Conservation (phyloP, 306 rosid genomes). For the Ormosia emarginata region DNA sequence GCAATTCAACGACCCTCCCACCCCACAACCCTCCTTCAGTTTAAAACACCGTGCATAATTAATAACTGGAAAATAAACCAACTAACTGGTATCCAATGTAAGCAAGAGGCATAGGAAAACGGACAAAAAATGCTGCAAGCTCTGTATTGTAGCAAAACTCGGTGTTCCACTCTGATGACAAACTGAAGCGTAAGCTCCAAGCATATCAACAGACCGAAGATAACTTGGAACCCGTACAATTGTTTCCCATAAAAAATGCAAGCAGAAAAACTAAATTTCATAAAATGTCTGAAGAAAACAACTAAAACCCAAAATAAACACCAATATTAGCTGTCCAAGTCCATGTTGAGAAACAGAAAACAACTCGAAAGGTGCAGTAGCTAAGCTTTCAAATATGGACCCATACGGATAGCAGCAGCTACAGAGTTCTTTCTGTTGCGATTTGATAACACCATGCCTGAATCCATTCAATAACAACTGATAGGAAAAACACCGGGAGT, state of each 20-base stretch:
- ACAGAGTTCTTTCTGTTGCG: neutral
- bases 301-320: neutral
- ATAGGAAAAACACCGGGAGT: neutral
- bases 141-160: neutral
- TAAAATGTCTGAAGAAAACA: neutral
- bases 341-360: neutral
- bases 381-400: neutral
- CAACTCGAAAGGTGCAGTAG: neutral
- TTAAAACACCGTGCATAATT: neutral
- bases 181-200: neutral
- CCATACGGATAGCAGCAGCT: neutral
- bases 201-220: neutral
- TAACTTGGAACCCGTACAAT: neutral
- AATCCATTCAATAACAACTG: neutral
- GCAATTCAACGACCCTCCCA: neutral
- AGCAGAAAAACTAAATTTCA: neutral
- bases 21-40: neutral
- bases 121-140: neutral
- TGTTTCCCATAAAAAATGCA: neutral
- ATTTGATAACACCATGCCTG: neutral
- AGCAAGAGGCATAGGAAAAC: neutral
- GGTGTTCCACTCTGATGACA: neutral
- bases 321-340: neutral
- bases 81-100: neutral
- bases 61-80: neutral